Base-by-base conservation (phyloP, 2,329 filamentous ascomycete genomes). In the Pseudocercospora pini-densiflorae region DNA sequence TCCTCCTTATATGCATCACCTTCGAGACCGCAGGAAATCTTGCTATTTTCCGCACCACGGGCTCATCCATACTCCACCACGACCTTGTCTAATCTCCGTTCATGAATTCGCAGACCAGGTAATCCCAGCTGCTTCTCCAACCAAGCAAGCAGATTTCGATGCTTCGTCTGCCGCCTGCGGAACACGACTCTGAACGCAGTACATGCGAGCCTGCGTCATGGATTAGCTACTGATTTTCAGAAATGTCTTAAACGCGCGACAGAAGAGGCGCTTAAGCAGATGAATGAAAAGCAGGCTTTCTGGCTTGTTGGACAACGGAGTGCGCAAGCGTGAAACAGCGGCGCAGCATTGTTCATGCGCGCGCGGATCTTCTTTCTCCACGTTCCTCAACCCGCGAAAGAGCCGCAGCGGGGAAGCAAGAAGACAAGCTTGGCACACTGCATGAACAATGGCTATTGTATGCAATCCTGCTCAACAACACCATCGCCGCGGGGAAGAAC, bases 131-230 rank as follows among this genome's bases (percentile, higher is more conserved):
- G 76, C 60, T 54, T 65, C 58, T 74, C 82, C 66, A 97, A 79
- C 92, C 92, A 97, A 33, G 76, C 77, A 64, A 97, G 78, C 14
- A 94, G 84, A 31, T 79, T 79, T 5, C 74, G 75, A 78, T 93
- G 92, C 62, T 84, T 86, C 36, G 90, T 89, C 83, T 97, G 93
- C 77, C 90, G 92, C 71, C 84, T 85, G 57, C 79, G 77, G 72
- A 97, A 82, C 29, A 95, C 89, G 60, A 83, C 81, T 54, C 82
- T 77, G 73, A 97, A 97, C 5, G 93, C 92, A 29, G 83, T 83
- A 60, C 89, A 88, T 0, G 89, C 90, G 66, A 94, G 81, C 82
- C 89, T 91, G 68, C 63, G 43, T 63, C 36, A 58, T 64, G 14
- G 23, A 33, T 59, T n/a, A 36, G 57, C 45, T 49, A 49, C n/a